Evolutionary conservation across 2,329 filamentous ascomycete genomes (phyloP).

Genomic region (Lecanosticta acicola): DNA sequence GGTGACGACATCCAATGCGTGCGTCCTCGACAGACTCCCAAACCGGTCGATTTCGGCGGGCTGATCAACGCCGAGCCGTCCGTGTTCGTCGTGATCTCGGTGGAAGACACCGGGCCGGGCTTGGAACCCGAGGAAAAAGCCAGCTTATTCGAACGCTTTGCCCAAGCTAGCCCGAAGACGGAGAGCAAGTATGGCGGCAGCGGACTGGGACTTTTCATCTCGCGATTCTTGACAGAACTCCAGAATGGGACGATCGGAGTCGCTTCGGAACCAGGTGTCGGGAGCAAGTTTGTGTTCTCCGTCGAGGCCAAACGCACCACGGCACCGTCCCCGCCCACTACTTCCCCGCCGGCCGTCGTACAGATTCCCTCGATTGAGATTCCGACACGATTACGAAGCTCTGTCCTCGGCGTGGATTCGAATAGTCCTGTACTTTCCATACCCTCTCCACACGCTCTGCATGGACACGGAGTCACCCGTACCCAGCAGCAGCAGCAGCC

Average conservation of each 20-base stretch:
- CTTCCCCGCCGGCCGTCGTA: not conserved
- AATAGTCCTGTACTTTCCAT: not conserved
- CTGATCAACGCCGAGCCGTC: slow-evolving; percentile 6
- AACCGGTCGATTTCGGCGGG: slow-evolving; percentile 13
- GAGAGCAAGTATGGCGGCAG: slow-evolving; percentile 65
- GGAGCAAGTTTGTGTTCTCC: slow-evolving; percentile 63
- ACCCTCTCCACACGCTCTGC: not conserved
- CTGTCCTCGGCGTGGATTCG: slow-evolving; percentile 1
- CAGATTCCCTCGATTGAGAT: slow-evolving; percentile 4
- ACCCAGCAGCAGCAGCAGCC: not conserved
- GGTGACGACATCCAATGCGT: slow-evolving; percentile 37
- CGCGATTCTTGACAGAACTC: slow-evolving; percentile 59
- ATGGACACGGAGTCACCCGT: slow-evolving; percentile 3
- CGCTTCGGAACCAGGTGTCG: slow-evolving; percentile 51
- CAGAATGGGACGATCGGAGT: slow-evolving; percentile 67
- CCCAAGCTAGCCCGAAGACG: slow-evolving; percentile 60
- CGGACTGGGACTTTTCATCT: slow-evolving; percentile 65
- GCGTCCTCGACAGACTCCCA: slow-evolving; percentile 32
- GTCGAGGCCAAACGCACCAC: slow-evolving; percentile 32
- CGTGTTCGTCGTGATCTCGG: slow-evolving; percentile 33
- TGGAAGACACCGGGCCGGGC: slow-evolving; percentile 38
- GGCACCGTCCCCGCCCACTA: slow-evolving; percentile 5
- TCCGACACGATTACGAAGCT: slow-evolving; percentile 4
- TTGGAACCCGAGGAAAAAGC: slow-evolving; percentile 33
- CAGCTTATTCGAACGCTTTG: slow-evolving; percentile 61